Conservation (phyloP, 768 basidiomycete species). For the Russula abietina region DNA sequence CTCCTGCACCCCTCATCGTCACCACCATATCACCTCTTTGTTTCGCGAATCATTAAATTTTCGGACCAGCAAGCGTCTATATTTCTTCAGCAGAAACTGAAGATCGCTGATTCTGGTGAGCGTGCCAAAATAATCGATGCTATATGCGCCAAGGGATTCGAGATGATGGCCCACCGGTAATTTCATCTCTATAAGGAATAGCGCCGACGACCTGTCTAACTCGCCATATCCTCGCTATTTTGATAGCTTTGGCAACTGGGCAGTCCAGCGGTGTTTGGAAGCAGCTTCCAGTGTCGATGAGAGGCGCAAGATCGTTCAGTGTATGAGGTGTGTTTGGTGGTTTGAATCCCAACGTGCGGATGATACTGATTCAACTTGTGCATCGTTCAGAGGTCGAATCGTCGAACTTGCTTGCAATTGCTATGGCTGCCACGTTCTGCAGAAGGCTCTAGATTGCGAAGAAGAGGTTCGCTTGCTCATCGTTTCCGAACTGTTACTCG, state of each 20-base stretch:
- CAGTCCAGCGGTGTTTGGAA: slow-evolving; percentile 81
- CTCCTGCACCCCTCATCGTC: slow-evolving; percentile 79
- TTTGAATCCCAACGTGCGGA: not conserved
- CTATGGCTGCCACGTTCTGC: slow-evolving; percentile 84
- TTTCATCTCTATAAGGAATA: slow-evolving; percentile 15
- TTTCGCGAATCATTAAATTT: slow-evolving; percentile 79
- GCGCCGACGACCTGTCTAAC: not conserved
- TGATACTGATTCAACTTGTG: not conserved
- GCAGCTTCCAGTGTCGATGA: slow-evolving; percentile 71
- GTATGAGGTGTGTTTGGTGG: slow-evolving; percentile 59
- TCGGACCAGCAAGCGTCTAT: slow-evolving; percentile 90
- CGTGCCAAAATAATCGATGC: slow-evolving; percentile 81
- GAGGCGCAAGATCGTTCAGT: slow-evolving; percentile 72
- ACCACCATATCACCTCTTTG: slow-evolving; percentile 78
- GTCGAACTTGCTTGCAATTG: slow-evolving; percentile 86
- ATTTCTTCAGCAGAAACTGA: slow-evolving; percentile 85
- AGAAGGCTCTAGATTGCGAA: slow-evolving; percentile 87
- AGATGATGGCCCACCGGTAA: slow-evolving; percentile 89
- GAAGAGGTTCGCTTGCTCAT: slow-evolving; percentile 79
- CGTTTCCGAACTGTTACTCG: slow-evolving; percentile 76
- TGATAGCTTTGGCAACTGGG: slow-evolving; percentile 85
- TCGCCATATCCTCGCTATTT: not conserved
- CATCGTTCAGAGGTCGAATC: slow-evolving; percentile 55
- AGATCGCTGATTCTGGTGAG: slow-evolving; percentile 74
- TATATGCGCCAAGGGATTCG: slow-evolving; percentile 75